Base-by-base conservation (phyloP, 163 green algal species). In the Scenedesmus sp. region DNA sequence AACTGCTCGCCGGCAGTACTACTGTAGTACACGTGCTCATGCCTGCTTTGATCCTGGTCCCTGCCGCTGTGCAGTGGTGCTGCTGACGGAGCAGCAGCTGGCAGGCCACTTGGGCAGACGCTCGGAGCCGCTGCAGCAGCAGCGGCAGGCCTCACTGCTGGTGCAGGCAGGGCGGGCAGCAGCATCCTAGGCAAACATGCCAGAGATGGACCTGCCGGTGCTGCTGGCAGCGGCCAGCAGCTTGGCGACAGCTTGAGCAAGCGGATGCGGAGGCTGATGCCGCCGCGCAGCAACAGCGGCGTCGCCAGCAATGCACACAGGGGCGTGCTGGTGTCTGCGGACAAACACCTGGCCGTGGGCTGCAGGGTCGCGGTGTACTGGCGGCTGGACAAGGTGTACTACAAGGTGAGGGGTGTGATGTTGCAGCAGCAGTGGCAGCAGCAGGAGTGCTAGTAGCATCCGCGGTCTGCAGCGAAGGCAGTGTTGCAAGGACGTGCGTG, bases 311-410 rank as follows among this genome's bases (percentile, higher is more conserved):
- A 85, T 80, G 24, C 59, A 6, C 2, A n/a, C 22, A 3, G 35
- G 33, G 15, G 72, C 3, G 16, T 81, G 33, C 4, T 81, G 72
- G n/a, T 49, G 72, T 44, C 33, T 26, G 13, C 53, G 26, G 78
- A 81, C 10, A 91, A 91, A 43, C 76, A 85, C 26, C 24, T 85
- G 53, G 73, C 78, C 1, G 87, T 92, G 59, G 88, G 88, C 65
- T 85, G 81, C 81, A 86, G 88, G 33, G 61, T 92, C 26, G 53
- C 33, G 2, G 81, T 92, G 46, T 88, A 79, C 33, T 92, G 88
- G 88, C 30, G 68, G 26, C n/a, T 84, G 44, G 81, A 91, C 79
- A 79, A 70, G 76, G n/a, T 70, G 42, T 88, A 53, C 24, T 91
- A 91, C 80, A 80, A 46, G 80, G 87, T 91, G 61, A 83, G 87